A percentile compares a stretch with the other conserved stretches of the same genome.
Conservation (phyloP, 768 basidiomycete species). For the Vararia minispora region DNA sequence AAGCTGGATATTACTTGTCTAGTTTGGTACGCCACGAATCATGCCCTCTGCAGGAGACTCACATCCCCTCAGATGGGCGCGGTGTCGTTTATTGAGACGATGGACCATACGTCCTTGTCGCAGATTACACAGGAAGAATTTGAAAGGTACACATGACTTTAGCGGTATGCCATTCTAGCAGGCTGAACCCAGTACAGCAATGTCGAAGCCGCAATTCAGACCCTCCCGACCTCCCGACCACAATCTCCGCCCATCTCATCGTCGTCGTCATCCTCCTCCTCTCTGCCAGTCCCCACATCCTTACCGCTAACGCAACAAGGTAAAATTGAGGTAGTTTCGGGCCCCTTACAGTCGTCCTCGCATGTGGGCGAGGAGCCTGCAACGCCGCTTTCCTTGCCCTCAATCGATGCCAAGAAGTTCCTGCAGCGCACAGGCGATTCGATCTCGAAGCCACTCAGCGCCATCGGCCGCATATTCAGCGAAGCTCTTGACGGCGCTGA, state of each 20-base stretch:
- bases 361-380: conserved; percentile 88
- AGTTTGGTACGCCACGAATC: conserved; percentile 55
- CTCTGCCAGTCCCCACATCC: conserved; percentile 21
- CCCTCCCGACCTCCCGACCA: conserved; percentile 27
- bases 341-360: conserved; percentile 17
- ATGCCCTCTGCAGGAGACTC: neutral
- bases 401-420: conserved; percentile 66
- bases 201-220: conserved; percentile 49
- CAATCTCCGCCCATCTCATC: conserved; percentile 22
- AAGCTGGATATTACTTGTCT: conserved; percentile 94
- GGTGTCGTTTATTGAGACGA: conserved; percentile 94
- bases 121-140: conserved; percentile 92
- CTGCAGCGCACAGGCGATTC: conserved; percentile 87
- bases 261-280: conserved; percentile 21
- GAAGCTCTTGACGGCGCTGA: conserved; percentile 70
- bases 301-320: conserved; percentile 13
- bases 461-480: conserved; percentile 79
- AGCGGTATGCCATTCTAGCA: no score
- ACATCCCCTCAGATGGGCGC: conserved; percentile 67
- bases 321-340: no score
- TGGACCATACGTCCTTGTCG: conserved; percentile 94
- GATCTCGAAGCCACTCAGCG: conserved; percentile 83
- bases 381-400: conserved; percentile 56
- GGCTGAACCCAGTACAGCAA: conserved; percentile 30
- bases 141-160: conserved; percentile 55